These are phyloP conservation scores for Echinochloa phyllopogon DNA, from an alignment of 176 grass and related monocot species.

Conservation along the genomic window DNA sequence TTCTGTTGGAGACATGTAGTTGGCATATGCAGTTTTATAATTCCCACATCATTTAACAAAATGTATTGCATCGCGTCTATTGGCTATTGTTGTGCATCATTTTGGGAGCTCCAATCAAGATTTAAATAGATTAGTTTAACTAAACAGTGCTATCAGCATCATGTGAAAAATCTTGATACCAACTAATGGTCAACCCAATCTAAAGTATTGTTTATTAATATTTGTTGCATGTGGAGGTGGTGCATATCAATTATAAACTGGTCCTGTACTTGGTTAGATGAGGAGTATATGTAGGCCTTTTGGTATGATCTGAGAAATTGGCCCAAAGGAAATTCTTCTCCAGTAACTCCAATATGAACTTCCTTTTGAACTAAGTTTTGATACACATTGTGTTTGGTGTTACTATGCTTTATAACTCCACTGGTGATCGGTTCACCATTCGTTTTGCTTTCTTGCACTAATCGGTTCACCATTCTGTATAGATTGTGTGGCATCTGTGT, in stretches of 20 bases:
- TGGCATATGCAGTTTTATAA: background rate
- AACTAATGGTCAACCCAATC: background rate
- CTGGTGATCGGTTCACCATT: constrained; percentile 1
- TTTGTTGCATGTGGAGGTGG: background rate
- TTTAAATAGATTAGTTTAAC: constrained; percentile 1
- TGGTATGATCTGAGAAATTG: constrained; percentile 7
- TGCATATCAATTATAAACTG: background rate
- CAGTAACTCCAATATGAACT: background rate
- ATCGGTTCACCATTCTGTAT: constrained; percentile 10
- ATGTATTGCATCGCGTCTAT: background rate
- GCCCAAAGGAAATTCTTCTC: background rate
- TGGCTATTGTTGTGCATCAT: constrained; percentile 6
- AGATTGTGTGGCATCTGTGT: background rate
- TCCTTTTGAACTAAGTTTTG: background rate
- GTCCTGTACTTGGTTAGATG: constrained; percentile 6
- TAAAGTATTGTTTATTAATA: background rate
- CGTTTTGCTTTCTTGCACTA: background rate
- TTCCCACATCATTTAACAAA: background rate
- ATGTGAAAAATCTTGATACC: background rate
- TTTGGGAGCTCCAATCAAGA: background rate
- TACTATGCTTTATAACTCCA: background rate
- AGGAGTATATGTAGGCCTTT: background rate
- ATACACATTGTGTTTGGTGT: background rate
- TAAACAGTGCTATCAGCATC: background rate
- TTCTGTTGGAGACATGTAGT: background rate